Conservation (phyloP, 164 flowering plant species). For the Vitis labrusca region DNA sequence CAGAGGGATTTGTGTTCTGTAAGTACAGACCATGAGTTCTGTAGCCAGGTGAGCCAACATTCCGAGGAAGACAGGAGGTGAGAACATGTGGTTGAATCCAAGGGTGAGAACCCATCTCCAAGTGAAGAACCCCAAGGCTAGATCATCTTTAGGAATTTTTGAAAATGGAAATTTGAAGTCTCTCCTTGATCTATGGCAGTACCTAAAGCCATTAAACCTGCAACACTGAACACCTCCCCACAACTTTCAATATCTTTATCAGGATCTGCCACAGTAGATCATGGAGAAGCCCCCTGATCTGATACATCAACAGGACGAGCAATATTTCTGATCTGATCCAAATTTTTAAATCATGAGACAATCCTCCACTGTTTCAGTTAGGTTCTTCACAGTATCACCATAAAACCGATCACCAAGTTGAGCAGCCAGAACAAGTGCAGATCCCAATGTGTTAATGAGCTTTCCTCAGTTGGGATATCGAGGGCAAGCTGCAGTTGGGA, state of each 20-base stretch:
- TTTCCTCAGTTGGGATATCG: too few species aligned
- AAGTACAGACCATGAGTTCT: slow-evolving; percentile 97
- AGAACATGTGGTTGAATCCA: slow-evolving; percentile 90
- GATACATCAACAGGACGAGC: too few species aligned
- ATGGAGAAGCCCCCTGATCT: too few species aligned
- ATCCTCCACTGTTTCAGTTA: too few species aligned
- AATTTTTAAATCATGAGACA: too few species aligned
- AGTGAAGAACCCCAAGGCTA: slow-evolving; percentile 54
- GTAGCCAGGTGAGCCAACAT: slow-evolving; percentile 68
- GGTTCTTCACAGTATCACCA: too few species aligned
- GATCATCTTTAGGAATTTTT: slow-evolving; percentile 86
- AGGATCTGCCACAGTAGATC: too few species aligned
- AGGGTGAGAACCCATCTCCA: slow-evolving; percentile 42
- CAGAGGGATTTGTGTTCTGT: slow-evolving; percentile 92
- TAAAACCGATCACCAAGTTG: too few species aligned
- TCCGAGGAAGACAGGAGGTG: slow-evolving; percentile 88
- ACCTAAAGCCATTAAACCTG: slow-evolving; percentile 92
- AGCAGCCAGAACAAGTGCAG: too few species aligned
- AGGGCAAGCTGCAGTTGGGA: too few species aligned
- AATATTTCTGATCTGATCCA: too few species aligned
- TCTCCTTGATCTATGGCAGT: slow-evolving; percentile 91
- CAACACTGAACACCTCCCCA: slow-evolving; percentile 79
- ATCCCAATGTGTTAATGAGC: too few species aligned
- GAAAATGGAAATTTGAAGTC: slow-evolving; percentile 74
- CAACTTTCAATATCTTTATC: slow-evolving; percentile 20